Evolutionary conservation across 768 basidiomycete genomes (phyloP).

Genomic region (Cubamyces sp.): DNA sequence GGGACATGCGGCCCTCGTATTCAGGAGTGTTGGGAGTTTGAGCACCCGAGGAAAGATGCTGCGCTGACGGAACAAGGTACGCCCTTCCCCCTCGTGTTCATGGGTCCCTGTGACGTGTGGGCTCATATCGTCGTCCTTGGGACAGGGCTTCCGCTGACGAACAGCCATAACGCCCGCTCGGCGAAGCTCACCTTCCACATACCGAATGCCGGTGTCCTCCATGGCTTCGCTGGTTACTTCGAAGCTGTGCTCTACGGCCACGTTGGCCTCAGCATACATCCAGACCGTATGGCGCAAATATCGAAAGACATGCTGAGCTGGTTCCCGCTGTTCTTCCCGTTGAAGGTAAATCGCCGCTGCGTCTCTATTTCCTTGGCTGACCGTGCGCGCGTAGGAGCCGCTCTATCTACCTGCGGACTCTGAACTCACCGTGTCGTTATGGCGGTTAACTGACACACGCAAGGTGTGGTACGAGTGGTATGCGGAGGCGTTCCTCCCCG

Average conservation of each 20-base stretch:
- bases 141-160: slow-evolving; percentile 87
- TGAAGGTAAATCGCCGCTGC: slow-evolving; percentile 61
- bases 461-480: slow-evolving; percentile 99
- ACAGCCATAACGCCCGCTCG: slow-evolving; percentile 92
- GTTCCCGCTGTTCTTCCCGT: slow-evolving; percentile 97
- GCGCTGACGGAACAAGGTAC: slow-evolving; percentile 74
- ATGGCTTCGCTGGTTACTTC: slow-evolving; percentile 97
- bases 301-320: slow-evolving; percentile 99
- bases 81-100: slow-evolving; percentile 10
- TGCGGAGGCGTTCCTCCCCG: slow-evolving; percentile 87
- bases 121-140: too few relatives aligned
- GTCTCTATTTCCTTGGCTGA: slow-evolving; percentile 3
- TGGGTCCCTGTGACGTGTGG: neutral
- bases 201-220: slow-evolving; percentile 90
- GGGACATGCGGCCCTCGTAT: slow-evolving; percentile 79
- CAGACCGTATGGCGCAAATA: slow-evolving; percentile 79
- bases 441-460: slow-evolving; percentile 87
- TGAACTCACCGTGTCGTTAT: slow-evolving; percentile 91
- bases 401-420: slow-evolving; percentile 91
- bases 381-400: slow-evolving; percentile 64
- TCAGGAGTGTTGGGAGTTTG: slow-evolving; percentile 98
- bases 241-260: slow-evolving; percentile 92
- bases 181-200: slow-evolving; percentile 89
- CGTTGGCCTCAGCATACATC: slow-evolving; percentile 92
- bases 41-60: slow-evolving; percentile 85